Evolutionary conservation across 2,329 filamentous ascomycete genomes (phyloP).

Genomic region (Curvularia lunata): DNA sequence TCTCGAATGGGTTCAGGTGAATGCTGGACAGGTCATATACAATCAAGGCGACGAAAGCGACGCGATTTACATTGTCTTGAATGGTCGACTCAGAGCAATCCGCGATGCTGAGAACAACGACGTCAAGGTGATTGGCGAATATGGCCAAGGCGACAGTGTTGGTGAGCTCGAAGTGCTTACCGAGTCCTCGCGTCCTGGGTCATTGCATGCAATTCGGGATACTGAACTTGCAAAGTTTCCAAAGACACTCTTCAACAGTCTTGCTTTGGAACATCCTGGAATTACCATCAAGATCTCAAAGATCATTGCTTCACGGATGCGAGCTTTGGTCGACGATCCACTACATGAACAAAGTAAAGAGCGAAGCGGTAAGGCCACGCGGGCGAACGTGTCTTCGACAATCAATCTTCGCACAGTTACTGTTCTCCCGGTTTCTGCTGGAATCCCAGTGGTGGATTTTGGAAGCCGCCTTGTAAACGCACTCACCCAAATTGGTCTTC

Average conservation of each 20-base stretch:
- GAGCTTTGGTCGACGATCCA: conserved; percentile 83
- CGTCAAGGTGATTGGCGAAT: conserved; percentile 87
- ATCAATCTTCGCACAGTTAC: conserved; percentile 93
- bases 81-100: conserved; percentile 85
- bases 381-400: conserved; percentile 77
- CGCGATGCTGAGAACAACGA: conserved; percentile 81
- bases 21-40: conserved; percentile 92
- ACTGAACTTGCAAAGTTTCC: conserved; percentile 97
- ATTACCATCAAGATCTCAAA: conserved; percentile 99
- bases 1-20: conserved; percentile 96
- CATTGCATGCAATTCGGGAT: conserved; percentile 92
- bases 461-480: conserved; percentile 87
- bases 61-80: conserved; percentile 96
- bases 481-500: conserved; percentile 83
- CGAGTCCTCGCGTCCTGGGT: conserved; percentile 87
- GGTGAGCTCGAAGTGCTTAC: conserved; percentile 97
- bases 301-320: conserved; percentile 95
- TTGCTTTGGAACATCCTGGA: conserved; percentile 94
- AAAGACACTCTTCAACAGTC: conserved; percentile 93
- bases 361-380: conserved; percentile 60
- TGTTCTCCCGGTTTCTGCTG: conserved; percentile 85
- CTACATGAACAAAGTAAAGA: conserved; percentile 71
- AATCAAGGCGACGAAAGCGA: conserved; percentile 95
- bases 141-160: conserved; percentile 95
- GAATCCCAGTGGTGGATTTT: conserved; percentile 94